Conservation (phyloP, 1,284 basidiomycete genomes). For the Leucoagaricus sp. region DNA sequence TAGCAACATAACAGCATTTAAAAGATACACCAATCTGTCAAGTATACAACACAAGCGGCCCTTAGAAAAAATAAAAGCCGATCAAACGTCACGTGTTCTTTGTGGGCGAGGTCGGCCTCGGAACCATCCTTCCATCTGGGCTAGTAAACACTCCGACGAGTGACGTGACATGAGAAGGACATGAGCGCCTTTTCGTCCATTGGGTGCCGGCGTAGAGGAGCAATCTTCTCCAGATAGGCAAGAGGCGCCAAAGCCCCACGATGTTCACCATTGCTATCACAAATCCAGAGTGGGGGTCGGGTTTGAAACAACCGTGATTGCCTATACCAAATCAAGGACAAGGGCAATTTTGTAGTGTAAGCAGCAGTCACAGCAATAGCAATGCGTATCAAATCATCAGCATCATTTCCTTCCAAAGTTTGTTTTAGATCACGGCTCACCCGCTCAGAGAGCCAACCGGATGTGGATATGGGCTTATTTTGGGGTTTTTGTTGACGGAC, state of each 20-base stretch:
- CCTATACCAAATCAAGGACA: constrained; percentile 5
- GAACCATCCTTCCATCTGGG: neutral
- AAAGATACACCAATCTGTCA: neutral
- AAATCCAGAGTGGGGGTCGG: constrained; percentile 3
- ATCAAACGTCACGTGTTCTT: too few species aligned
- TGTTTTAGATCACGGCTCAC: constrained; percentile 6
- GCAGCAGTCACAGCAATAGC: neutral
- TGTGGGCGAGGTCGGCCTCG: too few species aligned
- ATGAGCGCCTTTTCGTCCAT: constrained; percentile 62
- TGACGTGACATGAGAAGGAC: constrained; percentile 38
- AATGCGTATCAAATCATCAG: constrained; percentile 11
- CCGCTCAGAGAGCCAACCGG: neutral
- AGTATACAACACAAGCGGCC: neutral
- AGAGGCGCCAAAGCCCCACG: constrained; percentile 47
- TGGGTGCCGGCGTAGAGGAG: constrained; percentile 46
- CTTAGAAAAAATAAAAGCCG: too few species aligned
- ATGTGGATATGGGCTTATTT: constrained; percentile 1
- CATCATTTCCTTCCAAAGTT: constrained; percentile 1
- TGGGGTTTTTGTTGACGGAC: constrained; percentile 31
- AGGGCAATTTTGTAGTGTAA: neutral
- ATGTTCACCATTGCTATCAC: neutral
- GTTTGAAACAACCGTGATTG: neutral
- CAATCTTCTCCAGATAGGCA: constrained; percentile 51
- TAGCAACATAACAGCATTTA: constrained; percentile 4
- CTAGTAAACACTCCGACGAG: neutral